These are phyloP conservation scores for Vitis vinifera DNA, from an alignment of 164 flowering plant species.

Conservation along the genomic window ASM3070453v1 NC_081810.1:4633501-4634000, in stretches of 20 bases:
- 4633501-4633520: neutral
- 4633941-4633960: neutral
- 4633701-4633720: slow-evolving; percentile 51
- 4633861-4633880: neutral
- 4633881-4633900: neutral
- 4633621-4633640: slow-evolving; percentile 92
- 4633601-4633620: slow-evolving; percentile 99
- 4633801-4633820: slow-evolving; percentile 1
- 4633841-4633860: neutral
- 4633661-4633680: neutral
- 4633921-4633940: neutral
- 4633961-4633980: slow-evolving; percentile 75
- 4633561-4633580: slow-evolving; percentile 94
- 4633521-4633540: neutral
- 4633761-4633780: slow-evolving; percentile 90
- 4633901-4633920: neutral
- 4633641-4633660: slow-evolving; percentile 3
- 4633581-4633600: slow-evolving; percentile 88
- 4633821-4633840: neutral
- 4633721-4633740: slow-evolving; percentile 81
- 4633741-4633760: slow-evolving; percentile 93
- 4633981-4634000: slow-evolving; percentile 73
- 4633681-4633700: neutral
- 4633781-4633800: slow-evolving; percentile 58
- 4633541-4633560: slow-evolving; percentile 52